These are phyloP conservation scores for Viola pubescens DNA, from an alignment of 441 rosid species.

Conservation along the genomic window DNA sequence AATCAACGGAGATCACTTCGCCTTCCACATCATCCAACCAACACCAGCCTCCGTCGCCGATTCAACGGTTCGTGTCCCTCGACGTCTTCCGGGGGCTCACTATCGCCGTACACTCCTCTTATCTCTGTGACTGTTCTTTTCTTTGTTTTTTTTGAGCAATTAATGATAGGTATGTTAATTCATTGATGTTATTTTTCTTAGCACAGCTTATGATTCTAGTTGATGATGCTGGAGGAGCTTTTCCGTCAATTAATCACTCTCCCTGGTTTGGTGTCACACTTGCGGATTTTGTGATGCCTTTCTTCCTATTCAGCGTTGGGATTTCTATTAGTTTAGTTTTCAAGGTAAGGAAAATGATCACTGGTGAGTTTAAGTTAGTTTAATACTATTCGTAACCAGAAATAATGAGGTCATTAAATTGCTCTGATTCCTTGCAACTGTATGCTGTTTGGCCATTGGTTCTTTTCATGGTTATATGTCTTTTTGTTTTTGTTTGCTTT, in stretches of 20 bases:
- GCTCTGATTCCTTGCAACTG: no score
- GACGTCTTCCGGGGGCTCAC: conserved; percentile 64
- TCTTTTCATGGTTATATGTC: neutral
- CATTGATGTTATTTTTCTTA: neutral
- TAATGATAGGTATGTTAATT: neutral
- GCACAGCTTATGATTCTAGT: conserved; percentile 52
- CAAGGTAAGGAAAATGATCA: conserved; percentile 27
- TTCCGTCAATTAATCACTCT: conserved; percentile 51
- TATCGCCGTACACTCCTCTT: conserved; percentile 33
- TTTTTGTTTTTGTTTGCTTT: neutral
- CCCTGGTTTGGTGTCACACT: conserved; percentile 58
- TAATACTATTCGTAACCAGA: no score
- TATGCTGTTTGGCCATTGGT: neutral
- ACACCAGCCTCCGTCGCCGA: conserved; percentile 12
- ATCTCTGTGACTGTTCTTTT: neutral
- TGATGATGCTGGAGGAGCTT: conserved; percentile 61
- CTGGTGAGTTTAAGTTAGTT: neutral
- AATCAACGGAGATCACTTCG: conserved; percentile 19
- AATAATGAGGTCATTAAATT: no score
- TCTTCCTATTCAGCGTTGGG: conserved; percentile 53
- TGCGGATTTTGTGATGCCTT: conserved; percentile 61
- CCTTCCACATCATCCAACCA: conserved; percentile 21
- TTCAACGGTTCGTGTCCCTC: conserved; percentile 42
- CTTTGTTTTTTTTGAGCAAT: neutral
- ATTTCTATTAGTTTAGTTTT: conserved; percentile 40